Base-by-base conservation (phyloP, 176 grass and related monocot genomes). In the Oryza longistaminata region DNA sequence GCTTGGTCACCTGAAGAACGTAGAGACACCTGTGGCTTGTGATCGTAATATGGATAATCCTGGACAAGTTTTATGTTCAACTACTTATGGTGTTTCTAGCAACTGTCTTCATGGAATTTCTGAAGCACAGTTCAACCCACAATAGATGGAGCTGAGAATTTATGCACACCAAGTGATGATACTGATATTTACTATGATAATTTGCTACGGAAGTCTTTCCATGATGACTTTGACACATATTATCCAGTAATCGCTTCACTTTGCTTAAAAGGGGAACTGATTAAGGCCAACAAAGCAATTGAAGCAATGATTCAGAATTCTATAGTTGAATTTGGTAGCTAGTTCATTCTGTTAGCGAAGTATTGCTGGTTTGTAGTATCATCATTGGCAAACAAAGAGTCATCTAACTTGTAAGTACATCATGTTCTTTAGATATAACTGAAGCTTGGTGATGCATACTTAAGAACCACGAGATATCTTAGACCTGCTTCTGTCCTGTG, bases 241-340 rank as follows among this genome's bases (percentile, higher is more conserved):
- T 98, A 98, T 82, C 78, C 85, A 31, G 74, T 76, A 74, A 88
- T 98, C 88, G 80, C 84, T 75, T 91, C 81, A 68, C 88, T 95
- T 70, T 98, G 93, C 87, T 86, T 69, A 2, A 91, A 90, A 91
- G 92, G 95, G 66, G 88, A 97, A 31, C 43, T 91, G 65, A 75
- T 91, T 50, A 87, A 91, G 78, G 95, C 90, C 71, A 89, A 94
- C 40, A 86, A 85, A 75, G 88, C 82, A 75, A 74, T 92, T 79
- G 94, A 93, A 84, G 50, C 89, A 82, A 95, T 98, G 93, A 79
- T 98, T 87, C 85, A 39, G 76, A 95, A 95, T 88, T 92, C 89
- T 72, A 82, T 72, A 82, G 87, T 73, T 85, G 89, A 89, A 72
- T 85, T 68, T 79, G 33, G 31, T 73, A 70, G 78, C 14, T 3